phyloP scores from a whole-genome alignment of 1,284 basidiomycete species.

The Fomitopsis betulina region DNA sequence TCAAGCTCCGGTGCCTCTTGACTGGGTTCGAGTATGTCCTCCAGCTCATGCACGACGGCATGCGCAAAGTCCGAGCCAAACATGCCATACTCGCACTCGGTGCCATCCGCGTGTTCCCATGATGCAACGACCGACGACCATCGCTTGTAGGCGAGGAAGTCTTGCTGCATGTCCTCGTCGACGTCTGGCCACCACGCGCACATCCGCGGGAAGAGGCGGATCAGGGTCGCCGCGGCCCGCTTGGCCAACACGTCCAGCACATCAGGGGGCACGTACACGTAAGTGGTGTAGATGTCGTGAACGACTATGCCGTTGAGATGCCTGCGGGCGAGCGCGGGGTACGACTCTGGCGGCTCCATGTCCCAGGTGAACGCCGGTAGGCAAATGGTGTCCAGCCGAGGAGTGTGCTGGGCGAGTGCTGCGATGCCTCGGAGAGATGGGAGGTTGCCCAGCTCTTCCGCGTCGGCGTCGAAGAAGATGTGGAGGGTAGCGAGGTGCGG shows the following conservation, averaged over 20 bases:
- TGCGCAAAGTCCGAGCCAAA: too few species aligned
- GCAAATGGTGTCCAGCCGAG: not conserved
- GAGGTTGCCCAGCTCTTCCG: not conserved
- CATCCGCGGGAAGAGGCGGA: too few species aligned
- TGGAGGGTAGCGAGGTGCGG: not conserved
- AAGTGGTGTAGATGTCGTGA: not conserved
- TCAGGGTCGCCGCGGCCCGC: too few species aligned
- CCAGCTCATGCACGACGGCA: too few species aligned
- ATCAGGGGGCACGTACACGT: not conserved
- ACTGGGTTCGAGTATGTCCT: too few species aligned
- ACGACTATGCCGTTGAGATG: not conserved
- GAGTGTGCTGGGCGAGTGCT: not conserved
- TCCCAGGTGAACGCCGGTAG: not conserved
- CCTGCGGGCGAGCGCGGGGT: not conserved
- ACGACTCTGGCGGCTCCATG: not conserved
- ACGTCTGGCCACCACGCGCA: too few species aligned
- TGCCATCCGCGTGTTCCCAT: too few species aligned
- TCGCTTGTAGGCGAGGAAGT: too few species aligned
- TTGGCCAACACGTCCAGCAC: not conserved
- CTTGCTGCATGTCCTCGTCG: too few species aligned
- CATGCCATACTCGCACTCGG: too few species aligned
- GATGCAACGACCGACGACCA: too few species aligned
- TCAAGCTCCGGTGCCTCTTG: too few species aligned
- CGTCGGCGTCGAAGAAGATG: not conserved
- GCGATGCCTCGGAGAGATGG: not conserved